Evolutionary conservation across 768 basidiomycete species (phyloP).

Genomic region (Chalciporus chontae): DNA sequence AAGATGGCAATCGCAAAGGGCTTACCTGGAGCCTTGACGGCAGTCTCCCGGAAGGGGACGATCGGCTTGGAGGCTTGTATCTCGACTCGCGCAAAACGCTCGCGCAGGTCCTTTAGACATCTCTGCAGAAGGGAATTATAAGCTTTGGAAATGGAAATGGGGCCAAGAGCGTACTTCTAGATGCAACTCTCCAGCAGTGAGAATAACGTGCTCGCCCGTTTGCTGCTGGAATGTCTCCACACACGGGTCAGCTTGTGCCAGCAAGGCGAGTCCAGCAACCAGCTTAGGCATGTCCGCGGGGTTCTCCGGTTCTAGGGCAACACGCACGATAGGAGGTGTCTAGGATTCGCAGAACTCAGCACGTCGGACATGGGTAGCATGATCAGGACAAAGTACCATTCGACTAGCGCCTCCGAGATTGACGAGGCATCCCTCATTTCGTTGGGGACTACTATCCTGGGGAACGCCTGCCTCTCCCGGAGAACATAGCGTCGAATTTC

Average conservation of each 20-base stretch:
- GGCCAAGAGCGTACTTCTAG: constrained; percentile 61
- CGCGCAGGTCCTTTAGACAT: constrained; percentile 93
- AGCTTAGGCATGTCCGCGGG: constrained; percentile 89
- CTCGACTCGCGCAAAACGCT: constrained; percentile 89
- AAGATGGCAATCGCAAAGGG: not conserved
- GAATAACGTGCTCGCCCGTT: constrained; percentile 95
- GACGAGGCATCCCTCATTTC: constrained; percentile 54
- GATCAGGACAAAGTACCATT: constrained; percentile 43
- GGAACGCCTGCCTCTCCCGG: constrained; percentile 45
- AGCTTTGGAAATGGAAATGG: not conserved
- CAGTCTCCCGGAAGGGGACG: constrained; percentile 96
- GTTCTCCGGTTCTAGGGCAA: constrained; percentile 83
- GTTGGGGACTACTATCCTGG: constrained; percentile 28
- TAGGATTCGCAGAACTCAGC: constrained; percentile 27
- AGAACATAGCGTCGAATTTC: constrained; percentile 87
- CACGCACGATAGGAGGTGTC: constrained; percentile 90
- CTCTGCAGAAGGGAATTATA: constrained; percentile 48
- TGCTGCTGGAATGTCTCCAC: constrained; percentile 97
- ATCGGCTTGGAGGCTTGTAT: constrained; percentile 95
- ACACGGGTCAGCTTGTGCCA: constrained; percentile 94
- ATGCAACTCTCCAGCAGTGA: constrained; percentile 94
- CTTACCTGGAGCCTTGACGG: constrained; percentile 71
- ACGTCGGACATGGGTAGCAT: not conserved
- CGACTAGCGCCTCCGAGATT: constrained; percentile 75
- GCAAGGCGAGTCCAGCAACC: constrained; percentile 78